Evolutionary conservation across 83 land plant species (phyloP).

Genomic region (Diphasiastrum complanatum): DNA sequence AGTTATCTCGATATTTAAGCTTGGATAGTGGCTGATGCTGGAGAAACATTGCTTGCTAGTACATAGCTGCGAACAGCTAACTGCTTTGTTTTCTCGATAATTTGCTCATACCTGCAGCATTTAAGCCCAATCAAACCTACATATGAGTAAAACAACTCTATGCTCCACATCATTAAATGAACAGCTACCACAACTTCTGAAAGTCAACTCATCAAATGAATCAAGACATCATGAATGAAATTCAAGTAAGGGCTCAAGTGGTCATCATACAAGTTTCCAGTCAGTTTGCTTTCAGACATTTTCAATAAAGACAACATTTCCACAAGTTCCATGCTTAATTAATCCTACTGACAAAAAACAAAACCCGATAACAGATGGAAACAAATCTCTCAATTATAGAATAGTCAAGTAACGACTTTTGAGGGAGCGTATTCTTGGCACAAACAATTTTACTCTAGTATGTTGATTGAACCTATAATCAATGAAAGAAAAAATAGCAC

Average conservation of each 20-base stretch:
- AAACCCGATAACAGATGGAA: no score
- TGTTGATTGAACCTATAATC: no score
- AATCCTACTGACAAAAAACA: no score
- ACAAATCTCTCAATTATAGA: no score
- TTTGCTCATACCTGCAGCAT: slow-evolving; percentile 61
- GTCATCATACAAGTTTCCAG: background rate
- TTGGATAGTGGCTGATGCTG: slow-evolving; percentile 36
- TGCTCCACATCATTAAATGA: background rate
- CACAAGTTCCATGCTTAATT: no score
- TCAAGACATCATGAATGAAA: background rate
- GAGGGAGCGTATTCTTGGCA: no score
- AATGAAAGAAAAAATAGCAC: no score
- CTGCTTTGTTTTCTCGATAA: slow-evolving; percentile 65
- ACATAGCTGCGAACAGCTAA: slow-evolving; percentile 55
- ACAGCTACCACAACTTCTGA: background rate
- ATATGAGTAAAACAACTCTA: background rate
- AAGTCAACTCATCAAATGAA: background rate
- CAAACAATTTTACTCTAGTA: no score
- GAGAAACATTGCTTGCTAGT: slow-evolving; percentile 49
- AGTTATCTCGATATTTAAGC: no score
- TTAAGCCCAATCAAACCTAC: background rate
- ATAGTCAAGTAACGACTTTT: no score
- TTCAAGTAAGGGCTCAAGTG: background rate
- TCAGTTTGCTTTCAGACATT: no score
- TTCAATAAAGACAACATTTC: no score